Base-by-base conservation (phyloP, 495 filamentous ascomycete species). In the Lasiosphaeria hispida region DNA sequence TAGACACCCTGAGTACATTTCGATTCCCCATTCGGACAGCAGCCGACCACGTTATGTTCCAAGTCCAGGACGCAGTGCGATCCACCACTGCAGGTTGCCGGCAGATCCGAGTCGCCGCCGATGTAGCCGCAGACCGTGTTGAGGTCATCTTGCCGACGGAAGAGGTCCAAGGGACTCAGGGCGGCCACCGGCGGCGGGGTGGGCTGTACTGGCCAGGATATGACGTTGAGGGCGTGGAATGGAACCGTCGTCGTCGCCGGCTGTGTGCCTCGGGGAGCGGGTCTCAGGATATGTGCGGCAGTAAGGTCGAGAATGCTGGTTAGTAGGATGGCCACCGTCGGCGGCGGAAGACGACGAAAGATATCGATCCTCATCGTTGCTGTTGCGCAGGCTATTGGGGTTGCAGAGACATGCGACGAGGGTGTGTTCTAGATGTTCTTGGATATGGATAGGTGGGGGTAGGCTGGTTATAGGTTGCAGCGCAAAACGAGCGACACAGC, bases 51-150 rank as follows among this genome's bases (percentile, higher is more conserved):
- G 35, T 69, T 67, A 56, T 75, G 67, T 37, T 69, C 70, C 18
- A 61, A 58, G 66, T 79, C 77, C 35, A 79, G 57, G 30, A 76
- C 77, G 56, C 77, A 80, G 63, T 80, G 77, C 50, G 76, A 79
- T 18, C 77, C 77, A n/a, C 68, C 65, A 47, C 62, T 70, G 50
- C 77, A 80, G 42, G 77, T 80, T 40, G 77, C 77, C 17, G 77
- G 76, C 18, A 80, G 60, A 36, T 64, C 63, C 30, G 68, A 59
- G 48, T 75, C 42, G 17, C 77, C 77, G 47, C 72, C 74, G 47
- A 80, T 69, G 58, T 68, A 80, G 49, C 77, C 77, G 53, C 77
- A 80, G 39, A 80, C 59, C 3, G 77, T 80, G 63, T 77, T 78
- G 17, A 39, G 37, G 4, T 45, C 66, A 19, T 62, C 67, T 30